These are phyloP conservation scores for Colletotrichum karsti DNA, from an alignment of 2,329 filamentous ascomycete genomes.

Conservation along the genomic window DNA sequence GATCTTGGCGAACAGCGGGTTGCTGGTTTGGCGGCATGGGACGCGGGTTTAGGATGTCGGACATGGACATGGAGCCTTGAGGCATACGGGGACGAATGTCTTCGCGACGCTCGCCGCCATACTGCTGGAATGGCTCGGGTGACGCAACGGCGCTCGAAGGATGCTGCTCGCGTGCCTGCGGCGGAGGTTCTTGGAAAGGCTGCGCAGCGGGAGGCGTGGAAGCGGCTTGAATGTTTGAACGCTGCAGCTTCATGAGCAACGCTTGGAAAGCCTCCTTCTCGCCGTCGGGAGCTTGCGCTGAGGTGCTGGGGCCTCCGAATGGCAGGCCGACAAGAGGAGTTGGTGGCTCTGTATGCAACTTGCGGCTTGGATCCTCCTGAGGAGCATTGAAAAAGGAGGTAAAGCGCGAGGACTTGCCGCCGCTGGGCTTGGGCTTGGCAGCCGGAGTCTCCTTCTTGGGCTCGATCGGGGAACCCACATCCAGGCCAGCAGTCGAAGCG, in stretches of 20 bases:
- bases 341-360: slow-evolving; percentile 58
- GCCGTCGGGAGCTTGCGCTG: slow-evolving; percentile 59
- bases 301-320: slow-evolving; percentile 30
- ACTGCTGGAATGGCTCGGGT: slow-evolving; percentile 58
- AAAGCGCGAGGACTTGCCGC: slow-evolving; percentile 80
- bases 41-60: slow-evolving; percentile 63
- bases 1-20: slow-evolving; percentile 60
- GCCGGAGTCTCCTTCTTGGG: slow-evolving; percentile 47
- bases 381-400: slow-evolving; percentile 78
- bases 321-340: slow-evolving; percentile 48
- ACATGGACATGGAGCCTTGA: slow-evolving; percentile 47
- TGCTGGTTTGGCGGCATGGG: slow-evolving; percentile 57
- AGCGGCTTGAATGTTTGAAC: slow-evolving; percentile 53
- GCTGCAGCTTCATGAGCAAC: slow-evolving; percentile 82
- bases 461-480: slow-evolving; percentile 62
- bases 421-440: slow-evolving; percentile 62
- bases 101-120: slow-evolving; percentile 54
- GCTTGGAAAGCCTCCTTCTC: slow-evolving; percentile 89
- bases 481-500: slow-evolving; percentile 47
- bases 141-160: slow-evolving; percentile 48
- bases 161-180: slow-evolving; percentile 35
- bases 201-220: slow-evolving; percentile 55
- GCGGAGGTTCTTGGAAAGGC: slow-evolving; percentile 50
- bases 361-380: slow-evolving; percentile 58
- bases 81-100: slow-evolving; percentile 50